Conservation (phyloP, 257 asterid genomes). For the Solanum medicagineum region DNA sequence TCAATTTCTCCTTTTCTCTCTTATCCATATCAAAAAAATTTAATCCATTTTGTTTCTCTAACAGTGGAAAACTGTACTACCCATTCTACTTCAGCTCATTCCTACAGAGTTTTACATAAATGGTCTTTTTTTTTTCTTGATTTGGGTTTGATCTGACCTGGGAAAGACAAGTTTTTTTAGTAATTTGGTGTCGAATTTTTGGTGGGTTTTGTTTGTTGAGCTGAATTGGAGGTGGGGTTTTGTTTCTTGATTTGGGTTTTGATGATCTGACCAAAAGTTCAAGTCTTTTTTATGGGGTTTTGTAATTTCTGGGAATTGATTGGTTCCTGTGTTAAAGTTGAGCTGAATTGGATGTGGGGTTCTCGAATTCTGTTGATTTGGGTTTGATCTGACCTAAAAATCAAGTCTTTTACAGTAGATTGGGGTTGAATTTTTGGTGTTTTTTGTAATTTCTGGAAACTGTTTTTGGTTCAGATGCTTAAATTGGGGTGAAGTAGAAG, state of each 20-base stretch:
- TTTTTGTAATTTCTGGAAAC: background rate
- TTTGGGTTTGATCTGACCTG: background rate
- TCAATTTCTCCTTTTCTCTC: background rate
- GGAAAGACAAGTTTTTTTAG: background rate
- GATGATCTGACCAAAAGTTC: background rate
- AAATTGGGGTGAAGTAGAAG: background rate
- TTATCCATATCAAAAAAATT: background rate
- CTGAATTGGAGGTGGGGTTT: background rate
- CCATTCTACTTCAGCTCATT: background rate
- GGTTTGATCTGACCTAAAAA: background rate
- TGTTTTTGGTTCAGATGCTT: background rate
- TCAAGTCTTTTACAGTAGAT: background rate
- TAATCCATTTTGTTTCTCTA: background rate
- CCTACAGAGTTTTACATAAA: background rate
- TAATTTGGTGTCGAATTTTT: background rate
- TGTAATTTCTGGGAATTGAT: background rate
- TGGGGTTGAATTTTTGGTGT: background rate
- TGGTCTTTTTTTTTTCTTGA: background rate
- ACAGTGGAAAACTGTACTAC: conserved; percentile 5
- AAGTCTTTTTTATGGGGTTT: background rate
- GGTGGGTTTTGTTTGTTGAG: background rate
- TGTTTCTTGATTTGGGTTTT: background rate
- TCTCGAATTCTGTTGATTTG: background rate
- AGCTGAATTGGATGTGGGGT: background rate
- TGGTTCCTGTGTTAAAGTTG: background rate